Evolutionary conservation across 352 stramenopile species (phyloP).

Genomic region (Phytopythium litorale): DNA sequence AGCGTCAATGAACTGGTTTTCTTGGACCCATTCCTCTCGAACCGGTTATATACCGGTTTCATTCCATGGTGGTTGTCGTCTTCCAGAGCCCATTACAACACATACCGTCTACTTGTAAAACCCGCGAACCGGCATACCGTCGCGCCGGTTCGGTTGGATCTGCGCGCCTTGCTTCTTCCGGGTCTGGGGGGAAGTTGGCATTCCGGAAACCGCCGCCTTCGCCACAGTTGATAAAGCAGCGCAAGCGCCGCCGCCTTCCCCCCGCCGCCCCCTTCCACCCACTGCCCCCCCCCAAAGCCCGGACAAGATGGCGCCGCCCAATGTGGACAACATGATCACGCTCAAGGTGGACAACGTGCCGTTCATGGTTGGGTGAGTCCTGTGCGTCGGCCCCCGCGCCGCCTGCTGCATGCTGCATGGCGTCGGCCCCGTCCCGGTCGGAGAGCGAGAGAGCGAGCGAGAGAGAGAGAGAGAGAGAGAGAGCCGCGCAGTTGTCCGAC

Average conservation of each 20-base stretch:
- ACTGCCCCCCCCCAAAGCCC: too few species aligned
- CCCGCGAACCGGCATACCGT: neutral
- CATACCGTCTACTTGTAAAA: neutral
- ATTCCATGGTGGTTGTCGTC: too few species aligned
- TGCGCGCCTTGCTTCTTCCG: neutral
- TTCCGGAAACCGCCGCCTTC: neutral
- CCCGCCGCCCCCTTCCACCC: too few species aligned
- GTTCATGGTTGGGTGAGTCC: constrained; percentile 62
- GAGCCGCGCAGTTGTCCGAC: too few species aligned
- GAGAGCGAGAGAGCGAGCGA: neutral
- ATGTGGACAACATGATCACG: constrained; percentile 81
- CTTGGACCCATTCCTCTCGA: too few species aligned
- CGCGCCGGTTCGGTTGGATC: neutral
- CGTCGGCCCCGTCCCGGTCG: neutral
- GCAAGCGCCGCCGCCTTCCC: neutral
- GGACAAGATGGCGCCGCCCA: constrained; percentile 65
- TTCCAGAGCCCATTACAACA: neutral
- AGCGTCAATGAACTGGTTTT: too few species aligned
- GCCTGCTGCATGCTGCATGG: neutral
- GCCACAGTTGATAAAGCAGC: neutral
- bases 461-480: neutral
- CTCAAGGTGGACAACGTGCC: constrained; percentile 90
- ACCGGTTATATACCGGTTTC: too few species aligned
- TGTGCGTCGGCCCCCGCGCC: neutral
- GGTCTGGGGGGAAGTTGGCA: too few species aligned